phyloP scores from a whole-genome alignment of 129 eudicot genomes.

The Pseudognaphalium luteoalbum region DNA sequence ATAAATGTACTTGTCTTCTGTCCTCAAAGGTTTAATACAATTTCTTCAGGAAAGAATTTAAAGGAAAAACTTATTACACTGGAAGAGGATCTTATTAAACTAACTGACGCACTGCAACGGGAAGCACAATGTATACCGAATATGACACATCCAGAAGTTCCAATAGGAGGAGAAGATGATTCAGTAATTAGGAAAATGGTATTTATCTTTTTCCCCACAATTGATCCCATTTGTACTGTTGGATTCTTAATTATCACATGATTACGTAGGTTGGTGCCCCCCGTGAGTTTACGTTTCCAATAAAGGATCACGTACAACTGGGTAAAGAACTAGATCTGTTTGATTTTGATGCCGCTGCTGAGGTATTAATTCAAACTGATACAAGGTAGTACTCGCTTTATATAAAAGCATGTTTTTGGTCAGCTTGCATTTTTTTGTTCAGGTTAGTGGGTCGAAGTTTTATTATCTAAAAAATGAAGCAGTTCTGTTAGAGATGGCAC shows the following conservation, averaged over 20 bases:
- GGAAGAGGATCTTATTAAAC: slow-evolving; percentile 82
- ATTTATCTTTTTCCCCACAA: not conserved
- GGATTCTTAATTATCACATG: not conserved
- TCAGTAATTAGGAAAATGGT: slow-evolving; percentile 73
- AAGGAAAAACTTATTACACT: slow-evolving; percentile 73
- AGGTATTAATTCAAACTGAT: slow-evolving; percentile 52
- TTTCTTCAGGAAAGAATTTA: slow-evolving; percentile 64
- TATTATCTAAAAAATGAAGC: slow-evolving; percentile 96
- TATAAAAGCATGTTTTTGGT: not conserved
- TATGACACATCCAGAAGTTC: slow-evolving; percentile 97
- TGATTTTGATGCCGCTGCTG: slow-evolving; percentile 95
- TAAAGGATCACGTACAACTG: slow-evolving; percentile 85
- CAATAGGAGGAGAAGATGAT: slow-evolving; percentile 83
- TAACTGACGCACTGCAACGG: slow-evolving; percentile 77
- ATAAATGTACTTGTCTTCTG: not conserved
- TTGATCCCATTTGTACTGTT: not conserved
- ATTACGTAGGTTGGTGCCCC: slow-evolving; percentile 62
- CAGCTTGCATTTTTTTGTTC: slow-evolving; percentile 18
- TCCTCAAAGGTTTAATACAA: slow-evolving; percentile 8
- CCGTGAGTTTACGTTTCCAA: slow-evolving; percentile 58
- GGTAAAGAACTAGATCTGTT: slow-evolving; percentile 88
- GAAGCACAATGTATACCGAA: slow-evolving; percentile 94
- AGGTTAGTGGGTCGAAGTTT: slow-evolving; percentile 96
- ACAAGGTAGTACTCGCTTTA: not conserved
- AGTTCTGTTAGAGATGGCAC: slow-evolving; percentile 84